phyloP scores from a whole-genome alignment of 495 filamentous ascomycete genomes.

The Trichoderma erinaceum region DNA sequence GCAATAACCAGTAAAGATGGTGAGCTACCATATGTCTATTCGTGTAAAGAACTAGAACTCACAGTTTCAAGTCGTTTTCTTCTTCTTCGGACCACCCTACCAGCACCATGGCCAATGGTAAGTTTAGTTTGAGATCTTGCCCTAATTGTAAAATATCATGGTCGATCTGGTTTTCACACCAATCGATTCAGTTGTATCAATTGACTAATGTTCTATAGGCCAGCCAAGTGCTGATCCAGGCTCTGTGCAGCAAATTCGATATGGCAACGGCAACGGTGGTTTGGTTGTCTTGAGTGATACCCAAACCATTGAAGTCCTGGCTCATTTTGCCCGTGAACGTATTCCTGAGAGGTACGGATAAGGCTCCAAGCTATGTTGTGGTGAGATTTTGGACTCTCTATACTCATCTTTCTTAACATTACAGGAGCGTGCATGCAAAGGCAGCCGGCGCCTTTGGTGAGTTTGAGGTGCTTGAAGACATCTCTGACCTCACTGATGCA shows the following conservation, averaged over 20 bases:
- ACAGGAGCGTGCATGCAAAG: conserved; percentile 5
- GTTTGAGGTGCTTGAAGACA: not conserved
- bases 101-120: not conserved
- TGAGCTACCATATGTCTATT: not conserved
- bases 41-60: not conserved
- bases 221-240: not conserved
- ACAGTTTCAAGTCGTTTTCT: not conserved
- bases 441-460: not conserved
- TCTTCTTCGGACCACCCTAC: not conserved
- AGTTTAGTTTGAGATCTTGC: not conserved
- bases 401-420: not conserved
- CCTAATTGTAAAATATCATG: not conserved
- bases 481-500: not conserved
- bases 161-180: not conserved
- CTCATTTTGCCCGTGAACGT: not conserved
- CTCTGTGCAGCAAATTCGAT: not conserved
- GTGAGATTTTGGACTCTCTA: too few relatives aligned
- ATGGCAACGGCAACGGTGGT: not conserved
- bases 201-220: not conserved
- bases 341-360: not conserved
- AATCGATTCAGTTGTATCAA: not conserved
- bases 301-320: conserved; percentile 5
- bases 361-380: not conserved
- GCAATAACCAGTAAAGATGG: not conserved
- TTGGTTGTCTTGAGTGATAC: not conserved